These are phyloP conservation scores for Talaromyces trachyspermus DNA, from an alignment of 495 filamentous ascomycete species.

Conservation along the genomic window DNA sequence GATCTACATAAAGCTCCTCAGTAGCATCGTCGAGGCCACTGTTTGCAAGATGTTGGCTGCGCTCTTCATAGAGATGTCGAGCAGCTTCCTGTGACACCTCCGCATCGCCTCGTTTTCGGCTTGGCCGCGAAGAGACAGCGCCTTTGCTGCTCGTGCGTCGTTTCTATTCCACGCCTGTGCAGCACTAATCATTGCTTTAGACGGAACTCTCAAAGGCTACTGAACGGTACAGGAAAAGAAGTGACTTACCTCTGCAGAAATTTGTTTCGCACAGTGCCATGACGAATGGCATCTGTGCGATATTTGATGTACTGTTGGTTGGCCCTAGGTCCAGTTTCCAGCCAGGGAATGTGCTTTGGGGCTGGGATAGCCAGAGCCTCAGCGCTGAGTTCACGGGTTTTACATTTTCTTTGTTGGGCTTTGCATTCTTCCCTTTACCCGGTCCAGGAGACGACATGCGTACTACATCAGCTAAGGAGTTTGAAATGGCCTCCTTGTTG, in stretches of 20 bases:
- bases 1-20: constrained; percentile 84
- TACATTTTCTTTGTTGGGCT: constrained; percentile 33
- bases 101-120: constrained; percentile 96
- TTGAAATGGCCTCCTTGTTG: constrained; percentile 60
- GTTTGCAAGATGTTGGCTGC: constrained; percentile 61
- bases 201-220: too few species aligned
- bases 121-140: constrained; percentile 86
- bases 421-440: constrained; percentile 41
- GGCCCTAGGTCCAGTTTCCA: constrained; percentile 84
- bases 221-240: constrained; percentile 8
- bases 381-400: constrained; percentile 66
- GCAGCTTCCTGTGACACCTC: constrained; percentile 96
- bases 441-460: constrained; percentile 76
- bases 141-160: constrained; percentile 93
- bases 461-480: constrained; percentile 89
- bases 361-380: constrained; percentile 75
- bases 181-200: constrained; percentile 47
- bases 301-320: constrained; percentile 94
- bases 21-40: constrained; percentile 33
- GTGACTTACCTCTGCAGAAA: constrained; percentile 80
- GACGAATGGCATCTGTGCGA: constrained; percentile 88
- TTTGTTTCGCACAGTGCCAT: constrained; percentile 92
- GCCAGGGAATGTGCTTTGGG: constrained; percentile 92
- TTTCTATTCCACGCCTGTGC: constrained; percentile 99
- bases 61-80: constrained; percentile 84